phyloP scores from a whole-genome alignment of 2,329 filamentous ascomycete species.

The Sclerotiophoma versabilis region DNA sequence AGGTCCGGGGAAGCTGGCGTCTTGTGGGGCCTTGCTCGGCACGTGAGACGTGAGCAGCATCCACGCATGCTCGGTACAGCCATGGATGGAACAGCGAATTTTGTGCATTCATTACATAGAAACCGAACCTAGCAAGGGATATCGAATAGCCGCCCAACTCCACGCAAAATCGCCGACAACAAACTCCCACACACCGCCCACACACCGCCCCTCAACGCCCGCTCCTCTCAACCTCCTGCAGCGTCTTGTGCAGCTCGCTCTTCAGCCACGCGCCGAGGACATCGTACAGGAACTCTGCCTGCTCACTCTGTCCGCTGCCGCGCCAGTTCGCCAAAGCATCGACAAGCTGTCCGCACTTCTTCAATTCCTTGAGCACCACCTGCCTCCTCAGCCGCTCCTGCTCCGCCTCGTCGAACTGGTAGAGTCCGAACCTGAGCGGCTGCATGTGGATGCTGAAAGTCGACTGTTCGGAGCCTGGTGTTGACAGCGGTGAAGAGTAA shows the following conservation, averaged over 20 bases:
- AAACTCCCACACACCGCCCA: neutral
- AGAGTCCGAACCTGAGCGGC: constrained; percentile 36
- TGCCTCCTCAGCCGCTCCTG: constrained; percentile 35
- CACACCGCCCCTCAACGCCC: neutral
- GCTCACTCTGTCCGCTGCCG: constrained; percentile 27
- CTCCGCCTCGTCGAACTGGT: constrained; percentile 38
- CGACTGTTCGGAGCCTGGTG: constrained; percentile 23
- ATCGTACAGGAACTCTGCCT: constrained; percentile 42
- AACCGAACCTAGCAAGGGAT: constrained; percentile 3
- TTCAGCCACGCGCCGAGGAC: constrained; percentile 44
- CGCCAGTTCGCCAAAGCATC: constrained; percentile 40
- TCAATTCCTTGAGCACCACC: constrained; percentile 38
- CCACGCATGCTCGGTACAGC: neutral
- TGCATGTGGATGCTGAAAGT: constrained; percentile 32
- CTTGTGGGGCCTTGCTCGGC: constrained; percentile 1
- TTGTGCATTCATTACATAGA: neutral
- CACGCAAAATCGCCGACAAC: neutral
- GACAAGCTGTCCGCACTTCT: constrained; percentile 37
- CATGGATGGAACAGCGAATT: neutral
- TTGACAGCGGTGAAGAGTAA: constrained; percentile 29
- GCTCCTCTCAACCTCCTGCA: constrained; percentile 32
- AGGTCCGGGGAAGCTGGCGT: constrained; percentile 27
- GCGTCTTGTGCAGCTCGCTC: constrained; percentile 39
- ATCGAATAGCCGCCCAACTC: constrained; percentile 7
- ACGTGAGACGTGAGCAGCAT: neutral